Base-by-base conservation (phyloP, 2,329 filamentous ascomycete species). In the Chaetomiaceae sp. region DNA sequence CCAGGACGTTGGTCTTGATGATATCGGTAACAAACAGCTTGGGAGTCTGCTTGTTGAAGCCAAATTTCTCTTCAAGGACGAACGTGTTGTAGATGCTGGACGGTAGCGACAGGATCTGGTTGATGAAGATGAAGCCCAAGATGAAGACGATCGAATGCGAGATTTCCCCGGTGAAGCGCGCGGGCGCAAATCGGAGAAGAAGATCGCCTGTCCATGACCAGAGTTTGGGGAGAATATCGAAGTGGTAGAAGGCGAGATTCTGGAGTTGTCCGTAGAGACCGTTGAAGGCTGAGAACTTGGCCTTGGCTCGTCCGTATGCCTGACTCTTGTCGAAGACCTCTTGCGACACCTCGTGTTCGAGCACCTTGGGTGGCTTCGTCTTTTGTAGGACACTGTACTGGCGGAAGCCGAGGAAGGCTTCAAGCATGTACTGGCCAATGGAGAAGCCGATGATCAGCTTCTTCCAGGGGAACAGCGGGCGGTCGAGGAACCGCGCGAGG, bases 11-110 rank as follows among this genome's bases (percentile, higher is more conserved):
- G 27, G 86, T 84, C 78, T 99, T 99, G 73, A 97, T 69, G 73
- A 96, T 83, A 68, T 99, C 93, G 62, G 82, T 87, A 47, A 96
- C 66, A 77, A 92, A 99, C 25, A 97, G 77, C 68, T 83, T 84
- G 49, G 89, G 74, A 0, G 93, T 97, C 77, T 96, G 90, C 75
- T 99, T 99, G 73, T 99, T 99, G 81, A 99, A 99, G 44, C 93
- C 93, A 63, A 95, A 99, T 66, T 89, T 87, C 72, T 96, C 91
- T 71, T 99, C 93, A 50, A 99, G 77, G 42, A 97, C 88, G 65
- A 99, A 99, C 12, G 89, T 93, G 72, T 91, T 85, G 76, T 97
- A 99, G 69, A 96, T 83, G 49, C 83, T 87, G 54, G 84, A 80
- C 3, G 93, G 93, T 47, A 97, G 73, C 51, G 85, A 86, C 57